Evolutionary conservation across 2,329 filamentous ascomycete species (phyloP).

Genomic region (Xylaria polymorpha): DNA sequence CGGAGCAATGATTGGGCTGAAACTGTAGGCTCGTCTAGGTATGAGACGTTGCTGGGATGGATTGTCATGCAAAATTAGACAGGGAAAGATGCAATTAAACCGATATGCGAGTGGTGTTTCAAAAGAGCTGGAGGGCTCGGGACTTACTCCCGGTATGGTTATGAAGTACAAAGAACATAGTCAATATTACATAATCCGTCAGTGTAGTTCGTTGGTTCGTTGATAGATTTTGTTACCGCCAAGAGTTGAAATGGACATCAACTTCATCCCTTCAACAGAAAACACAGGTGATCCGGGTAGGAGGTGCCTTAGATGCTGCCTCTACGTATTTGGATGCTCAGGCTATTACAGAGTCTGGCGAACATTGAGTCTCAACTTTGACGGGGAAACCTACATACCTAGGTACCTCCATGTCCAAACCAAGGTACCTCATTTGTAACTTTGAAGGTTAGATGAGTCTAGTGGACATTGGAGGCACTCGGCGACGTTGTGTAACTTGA

Average conservation of each 20-base stretch:
- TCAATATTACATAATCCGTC: conserved; percentile 13
- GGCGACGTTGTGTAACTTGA: not conserved
- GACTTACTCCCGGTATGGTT: conserved; percentile 13
- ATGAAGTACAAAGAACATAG: conserved; percentile 18
- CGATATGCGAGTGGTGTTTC: conserved; percentile 9
- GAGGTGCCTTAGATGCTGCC: too few relatives aligned
- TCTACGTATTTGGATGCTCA: too few relatives aligned
- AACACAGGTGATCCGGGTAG: not conserved
- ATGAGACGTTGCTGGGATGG: conserved; percentile 1
- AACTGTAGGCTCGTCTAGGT: not conserved
- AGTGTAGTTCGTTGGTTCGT: conserved; percentile 7
- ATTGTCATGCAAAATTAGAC: conserved; percentile 30
- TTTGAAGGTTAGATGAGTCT: too few relatives aligned
- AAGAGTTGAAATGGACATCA: conserved; percentile 3
- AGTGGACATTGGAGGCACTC: too few relatives aligned
- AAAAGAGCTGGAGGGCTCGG: conserved; percentile 3
- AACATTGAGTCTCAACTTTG: not conserved
- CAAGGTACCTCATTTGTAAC: too few relatives aligned
- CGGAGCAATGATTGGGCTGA: conserved; percentile 66
- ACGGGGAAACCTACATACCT: too few relatives aligned
- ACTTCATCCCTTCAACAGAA: not conserved
- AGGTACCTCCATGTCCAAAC: too few relatives aligned
- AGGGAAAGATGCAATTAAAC: conserved; percentile 16
- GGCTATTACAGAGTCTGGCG: not conserved
- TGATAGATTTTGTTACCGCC: conserved; percentile 8